Evolutionary conservation across 331 rosid genomes (phyloP).

Genomic region (Telfairia occidentalis): DNA sequence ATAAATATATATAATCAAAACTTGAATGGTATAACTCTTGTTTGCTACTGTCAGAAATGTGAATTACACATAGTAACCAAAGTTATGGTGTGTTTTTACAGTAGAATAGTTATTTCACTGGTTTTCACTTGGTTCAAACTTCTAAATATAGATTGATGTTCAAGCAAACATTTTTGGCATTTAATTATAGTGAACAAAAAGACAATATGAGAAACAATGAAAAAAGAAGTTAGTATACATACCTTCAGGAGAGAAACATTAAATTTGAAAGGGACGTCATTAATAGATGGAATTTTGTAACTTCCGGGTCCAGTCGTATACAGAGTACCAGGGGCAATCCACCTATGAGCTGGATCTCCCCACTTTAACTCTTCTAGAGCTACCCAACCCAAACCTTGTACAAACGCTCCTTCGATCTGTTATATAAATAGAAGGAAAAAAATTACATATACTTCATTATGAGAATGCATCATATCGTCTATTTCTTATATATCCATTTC

Average conservation of each 20-base stretch:
- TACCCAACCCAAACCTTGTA: slow-evolving; percentile 95
- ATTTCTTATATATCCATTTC: background rate
- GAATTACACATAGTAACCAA: background rate
- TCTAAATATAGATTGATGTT: background rate
- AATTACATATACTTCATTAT: background rate
- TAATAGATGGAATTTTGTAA: slow-evolving; percentile 81
- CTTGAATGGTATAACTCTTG: background rate
- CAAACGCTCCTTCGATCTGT: slow-evolving; percentile 89
- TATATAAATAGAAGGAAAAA: slow-evolving; percentile 10
- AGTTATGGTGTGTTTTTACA: background rate
- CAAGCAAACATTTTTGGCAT: background rate
- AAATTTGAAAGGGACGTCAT: slow-evolving; percentile 77
- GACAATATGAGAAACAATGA: background rate
- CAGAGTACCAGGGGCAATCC: slow-evolving; percentile 68
- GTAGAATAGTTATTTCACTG: background rate
- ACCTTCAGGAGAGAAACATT: slow-evolving; percentile 83
- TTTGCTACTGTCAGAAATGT: background rate
- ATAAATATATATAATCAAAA: background rate
- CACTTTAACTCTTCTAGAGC: slow-evolving; percentile 92
- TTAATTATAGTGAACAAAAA: background rate
- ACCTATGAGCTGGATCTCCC: slow-evolving; percentile 91
- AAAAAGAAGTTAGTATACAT: slow-evolving; percentile 25
- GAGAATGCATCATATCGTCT: background rate
- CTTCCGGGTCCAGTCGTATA: slow-evolving; percentile 76
- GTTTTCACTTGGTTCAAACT: background rate